A percentile compares a stretch with the other conserved stretches of the same genome.
phyloP scores from a whole-genome alignment of 768 basidiomycete genomes.

The Cystoderma amianthinum region DNA sequence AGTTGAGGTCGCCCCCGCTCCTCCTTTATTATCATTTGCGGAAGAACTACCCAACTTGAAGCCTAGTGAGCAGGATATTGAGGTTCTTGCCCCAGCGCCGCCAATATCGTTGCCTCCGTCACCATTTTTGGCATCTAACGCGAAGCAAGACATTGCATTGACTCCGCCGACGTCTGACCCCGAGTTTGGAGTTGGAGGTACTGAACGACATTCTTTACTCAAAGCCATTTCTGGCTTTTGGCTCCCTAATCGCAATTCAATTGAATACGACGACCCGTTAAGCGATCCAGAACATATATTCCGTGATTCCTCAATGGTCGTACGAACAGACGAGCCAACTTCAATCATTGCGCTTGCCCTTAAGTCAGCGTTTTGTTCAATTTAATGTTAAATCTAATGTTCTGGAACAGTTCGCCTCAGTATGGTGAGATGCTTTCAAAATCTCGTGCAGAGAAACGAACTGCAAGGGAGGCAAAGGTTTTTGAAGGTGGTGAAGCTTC shows the following conservation, averaged over 20 bases:
- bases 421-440: constrained; percentile 76
- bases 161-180: constrained; percentile 48
- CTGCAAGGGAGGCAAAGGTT: constrained; percentile 47
- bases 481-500: constrained; percentile 74
- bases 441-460: constrained; percentile 73
- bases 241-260: constrained; percentile 51
- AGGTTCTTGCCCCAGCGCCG: constrained; percentile 10
- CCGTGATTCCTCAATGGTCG: constrained; percentile 89
- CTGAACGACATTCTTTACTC: constrained; percentile 69
- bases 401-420: constrained; percentile 58
- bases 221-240: constrained; percentile 83
- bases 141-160: constrained; percentile 25
- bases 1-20: constrained; percentile 12
- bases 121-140: constrained; percentile 39
- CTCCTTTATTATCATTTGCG: constrained; percentile 12
- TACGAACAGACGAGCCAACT: constrained; percentile 94
- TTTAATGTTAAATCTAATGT: constrained; percentile 1
- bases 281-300: constrained; percentile 90
- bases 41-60: constrained; percentile 4
- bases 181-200: constrained; percentile 40
- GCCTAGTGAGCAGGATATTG: constrained; percentile 8
- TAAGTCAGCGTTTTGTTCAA: constrained; percentile 45
- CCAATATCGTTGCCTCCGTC: constrained; percentile 47
- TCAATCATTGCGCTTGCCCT: constrained; percentile 95
- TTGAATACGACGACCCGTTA: constrained; percentile 61